Evolutionary conservation across 2,329 filamentous ascomycete species (phyloP), one percentile per base, ranked within the genome.

Genomic region (Aspergillus fructus): DNA sequence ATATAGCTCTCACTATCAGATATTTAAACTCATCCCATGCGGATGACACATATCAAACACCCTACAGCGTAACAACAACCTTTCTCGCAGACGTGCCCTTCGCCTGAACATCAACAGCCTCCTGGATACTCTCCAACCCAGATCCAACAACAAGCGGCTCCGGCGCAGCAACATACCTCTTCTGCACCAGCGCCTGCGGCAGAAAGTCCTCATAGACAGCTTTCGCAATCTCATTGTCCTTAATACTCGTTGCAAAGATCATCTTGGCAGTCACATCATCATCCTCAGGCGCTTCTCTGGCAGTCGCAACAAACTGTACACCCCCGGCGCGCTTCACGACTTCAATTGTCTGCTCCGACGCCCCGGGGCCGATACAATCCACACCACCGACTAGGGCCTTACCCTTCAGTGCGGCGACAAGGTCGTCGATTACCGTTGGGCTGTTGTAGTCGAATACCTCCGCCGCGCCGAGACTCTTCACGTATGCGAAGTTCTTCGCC

Each of bases 361-460:
- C 55, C 2, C 42, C 24, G 9, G 46, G 41, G 1, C 55, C 59
- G 17, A 60, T 56, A 30, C 49, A 58, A 17, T 60, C 59, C 12
- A 63, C 34, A 0, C 54, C 61, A 9, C 61, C 61, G 3, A 23
- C 52, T 19, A 57, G 21, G 1, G 47, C 46, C 49, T 60, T 64
- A 1, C 49, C 61, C 7, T 65, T 39, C 4, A 67, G 43, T 13
- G 52, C 57, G 0, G 39, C n/a, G 2, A 61, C 53, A 4, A 68
- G 23, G 1, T 67, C 56, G 0, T 63, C 50, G 0, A 61, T 40
- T 2, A 65, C 55, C 11, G 40, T 62, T 0, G 51, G 13, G 11
- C 45, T 59, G 11, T 70, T 71, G 63, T 81, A 82, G 61, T 83
- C 79, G 49, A 80, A 79, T 1, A 75, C 76, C 2, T 72, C 61